Base-by-base conservation (phyloP, 257 asterid genomes). In the Anisodus acutangulus region DNA sequence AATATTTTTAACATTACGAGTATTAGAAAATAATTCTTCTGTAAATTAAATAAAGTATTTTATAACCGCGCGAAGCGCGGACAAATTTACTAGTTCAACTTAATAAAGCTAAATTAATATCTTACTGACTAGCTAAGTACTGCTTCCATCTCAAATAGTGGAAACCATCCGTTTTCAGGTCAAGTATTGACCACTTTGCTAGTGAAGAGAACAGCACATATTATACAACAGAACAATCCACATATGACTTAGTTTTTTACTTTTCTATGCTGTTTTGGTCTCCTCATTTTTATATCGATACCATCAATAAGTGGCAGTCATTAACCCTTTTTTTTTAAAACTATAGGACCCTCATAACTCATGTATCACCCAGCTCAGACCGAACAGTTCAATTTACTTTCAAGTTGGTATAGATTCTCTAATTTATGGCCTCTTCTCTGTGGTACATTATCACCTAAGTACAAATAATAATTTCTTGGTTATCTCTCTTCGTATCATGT, bases 171-270 rank as follows among this genome's bases (percentile, higher is more conserved):
- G 41, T 45, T 72, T 71, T 72, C 80, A 45, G 58, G 58, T 72
- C 80, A 72, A 47, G 41, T 22, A 22, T 41, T 51, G 22, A 5
- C 62, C 19, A 49, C 22, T 51, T 49, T 51, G 43, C 59, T 19
- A 72, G 59, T 76, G 81, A 51, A 76, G 62, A 22, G 81, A 76
- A 51, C 45, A 51, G 39, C 51, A 22, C 81, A 51, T 51, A 53
- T 76, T 26, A 51, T 74, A 76, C 81, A 49, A 49, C n/a, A 74
- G 80, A 74, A 49, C 80, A 74, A 74, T 19, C 63, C 62, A 49
- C 6, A 19, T 11, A 1, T 17, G 13, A 76, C 22, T 49, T 31
- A 19, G 62, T 22, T 22, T 13, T 47, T 51, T 76, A 22, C 62
- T 76, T 76, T 45, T 51, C 3, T 49, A 22, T 76, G n/a, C 13